Evolutionary conservation across 1,284 basidiomycete genomes (phyloP), one percentile per base, ranked within the genome.

Genomic region (Ustilago crameri): DNA sequence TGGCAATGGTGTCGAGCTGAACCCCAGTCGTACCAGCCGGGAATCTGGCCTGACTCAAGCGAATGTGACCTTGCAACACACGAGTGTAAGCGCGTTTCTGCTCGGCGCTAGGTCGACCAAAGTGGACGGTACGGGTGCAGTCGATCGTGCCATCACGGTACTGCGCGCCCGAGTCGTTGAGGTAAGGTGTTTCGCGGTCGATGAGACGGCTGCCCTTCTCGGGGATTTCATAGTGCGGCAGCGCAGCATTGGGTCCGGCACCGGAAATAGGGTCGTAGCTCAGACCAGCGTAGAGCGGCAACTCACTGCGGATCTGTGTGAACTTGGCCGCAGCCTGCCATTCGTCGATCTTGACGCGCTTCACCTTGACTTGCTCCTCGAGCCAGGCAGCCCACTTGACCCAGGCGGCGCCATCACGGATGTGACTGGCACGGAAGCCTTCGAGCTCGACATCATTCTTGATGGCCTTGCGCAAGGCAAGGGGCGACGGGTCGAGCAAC

Each of bases 211-310:
- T 61, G 9, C 59, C 65, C 18, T 70, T 51, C 20, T 67, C 63
- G 0, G 80, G 80, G 30, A 79, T 81, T 72, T 82, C 79, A 59
- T 81, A 82, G 54, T 82, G 80, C 8, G 80, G 80, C 32, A 81
- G 55, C 7, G 79, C 80, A 3, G 80, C 80, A 35, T 82, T 80
- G 18, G 72, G 64, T 4, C 78, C 79, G 9, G 76, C 38, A 0
- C 76, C 80, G 15, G 74, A 76, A 42, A 82, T 82, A n/a, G 78
- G 60, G 24, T 81, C 79, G 59, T 82, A 82, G 26, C 76, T 69
- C 15, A 81, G 73, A 17, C 80, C 80, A 3, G 77, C 77, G 32
- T 75, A 82, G 22, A 78, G 54, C 26, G 63, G 63, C 18, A 64
- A 26, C 50, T 69, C 17, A 10, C 54, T 58, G 38, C 80, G 74